These are phyloP conservation scores for Trichoderma koningiopsis DNA, from an alignment of 2,329 filamentous ascomycete genomes.

Conservation along the genomic window DNA sequence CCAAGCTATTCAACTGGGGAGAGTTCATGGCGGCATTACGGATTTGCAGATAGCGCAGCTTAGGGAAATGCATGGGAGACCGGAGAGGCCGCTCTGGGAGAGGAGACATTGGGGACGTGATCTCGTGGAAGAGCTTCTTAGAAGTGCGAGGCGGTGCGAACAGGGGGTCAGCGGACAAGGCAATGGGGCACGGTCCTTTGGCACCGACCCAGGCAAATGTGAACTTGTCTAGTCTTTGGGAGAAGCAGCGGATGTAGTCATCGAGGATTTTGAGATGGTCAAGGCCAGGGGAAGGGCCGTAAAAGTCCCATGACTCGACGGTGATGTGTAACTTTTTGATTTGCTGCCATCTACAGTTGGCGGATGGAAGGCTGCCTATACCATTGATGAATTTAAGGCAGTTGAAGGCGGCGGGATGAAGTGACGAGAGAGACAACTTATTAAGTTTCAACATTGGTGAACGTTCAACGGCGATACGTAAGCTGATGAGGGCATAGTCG, in stretches of 20 bases:
- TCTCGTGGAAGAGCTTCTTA: conserved; percentile 64
- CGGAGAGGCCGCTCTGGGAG: conserved; percentile 56
- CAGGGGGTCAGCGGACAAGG: conserved; percentile 70
- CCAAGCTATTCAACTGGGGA: conserved; percentile 68
- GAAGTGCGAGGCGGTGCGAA: conserved; percentile 58
- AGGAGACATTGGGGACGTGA: conserved; percentile 66
- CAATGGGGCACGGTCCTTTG: conserved; percentile 73
- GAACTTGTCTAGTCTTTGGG: conserved; percentile 66
- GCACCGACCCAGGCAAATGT: conserved; percentile 77
- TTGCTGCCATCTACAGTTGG: conserved; percentile 73
- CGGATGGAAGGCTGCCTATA: conserved; percentile 73
- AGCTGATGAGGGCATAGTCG: conserved; percentile 85
- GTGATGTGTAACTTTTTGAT: conserved; percentile 73
- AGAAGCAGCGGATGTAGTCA: conserved; percentile 74
- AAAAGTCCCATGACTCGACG: conserved; percentile 70
- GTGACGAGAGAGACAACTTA: conserved; percentile 70
- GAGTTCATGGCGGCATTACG: conserved; percentile 74
- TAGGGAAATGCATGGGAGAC: conserved; percentile 65
- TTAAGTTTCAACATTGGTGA: conserved; percentile 65
- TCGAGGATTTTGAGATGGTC: conserved; percentile 79
- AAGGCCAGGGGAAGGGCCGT: conserved; percentile 58
- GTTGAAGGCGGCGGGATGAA: conserved; percentile 75
- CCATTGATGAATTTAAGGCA: conserved; percentile 76
- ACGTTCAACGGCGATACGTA: conserved; percentile 80
- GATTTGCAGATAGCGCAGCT: conserved; percentile 68